Conservation (phyloP, 139 green algal genomes). For the Asterochloris erici region DNA sequence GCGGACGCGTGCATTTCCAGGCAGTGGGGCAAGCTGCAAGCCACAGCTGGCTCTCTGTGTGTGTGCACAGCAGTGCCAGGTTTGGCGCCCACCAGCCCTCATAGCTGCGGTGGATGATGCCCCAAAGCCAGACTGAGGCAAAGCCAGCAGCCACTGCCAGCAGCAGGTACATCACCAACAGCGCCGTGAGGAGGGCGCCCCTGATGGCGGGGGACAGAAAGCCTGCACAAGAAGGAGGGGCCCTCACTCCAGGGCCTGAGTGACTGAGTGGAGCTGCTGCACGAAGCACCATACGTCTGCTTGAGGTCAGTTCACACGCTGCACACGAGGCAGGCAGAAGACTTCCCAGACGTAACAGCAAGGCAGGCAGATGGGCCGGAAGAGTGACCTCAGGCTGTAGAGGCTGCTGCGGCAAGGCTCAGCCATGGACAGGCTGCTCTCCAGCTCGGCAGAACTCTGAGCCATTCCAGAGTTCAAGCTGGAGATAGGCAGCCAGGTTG, state of each 20-base stretch:
- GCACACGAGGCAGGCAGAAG: too few relatives aligned
- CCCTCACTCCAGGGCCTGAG: conserved; percentile 1
- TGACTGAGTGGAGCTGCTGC: neutral
- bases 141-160: conserved; percentile 67
- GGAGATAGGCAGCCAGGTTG: too few relatives aligned
- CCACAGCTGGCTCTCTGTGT: neutral
- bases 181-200: conserved; percentile 84
- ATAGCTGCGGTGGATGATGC: conserved; percentile 74
- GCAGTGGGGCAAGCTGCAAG: neutral
- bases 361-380: too few relatives aligned
- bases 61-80: neutral
- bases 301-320: too few relatives aligned
- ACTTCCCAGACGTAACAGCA: too few relatives aligned
- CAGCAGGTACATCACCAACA: conserved; percentile 82
- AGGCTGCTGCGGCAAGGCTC: too few relatives aligned
- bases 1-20: neutral
- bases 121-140: conserved; percentile 74
- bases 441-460: too few relatives aligned
- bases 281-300: neutral
- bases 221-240: conserved; percentile 28
- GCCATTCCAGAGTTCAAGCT: neutral
- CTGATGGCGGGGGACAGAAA: conserved; percentile 91
- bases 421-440: neutral
- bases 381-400: too few relatives aligned
- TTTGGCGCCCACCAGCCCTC: conserved; percentile 46